Percentiles rank a stretch among this genome's conserved stretches.
phyloP scores from a whole-genome alignment of 352 stramenopile species.

The Phytopythium helicoides region DNA sequence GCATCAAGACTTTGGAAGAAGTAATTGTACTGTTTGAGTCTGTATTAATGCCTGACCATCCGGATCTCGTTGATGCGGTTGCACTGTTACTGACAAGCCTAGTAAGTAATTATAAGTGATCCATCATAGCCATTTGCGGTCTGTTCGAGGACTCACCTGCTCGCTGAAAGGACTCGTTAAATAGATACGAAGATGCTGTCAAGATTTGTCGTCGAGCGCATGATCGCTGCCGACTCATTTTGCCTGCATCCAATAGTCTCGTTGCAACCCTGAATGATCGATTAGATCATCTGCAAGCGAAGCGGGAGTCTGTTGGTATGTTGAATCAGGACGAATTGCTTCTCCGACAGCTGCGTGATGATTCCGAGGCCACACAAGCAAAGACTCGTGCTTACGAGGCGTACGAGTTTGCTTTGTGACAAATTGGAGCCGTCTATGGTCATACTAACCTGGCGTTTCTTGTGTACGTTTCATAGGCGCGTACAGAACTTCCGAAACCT shows the following conservation, averaged over 20 bases:
- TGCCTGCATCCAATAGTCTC: neutral
- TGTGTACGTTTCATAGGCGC: conserved; percentile 28
- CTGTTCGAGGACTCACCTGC: no score
- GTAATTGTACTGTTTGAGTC: conserved; percentile 33
- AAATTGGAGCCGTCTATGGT: no score
- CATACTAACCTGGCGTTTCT: no score
- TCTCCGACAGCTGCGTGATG: conserved; percentile 14
- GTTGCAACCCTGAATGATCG: neutral
- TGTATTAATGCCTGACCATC: conserved; percentile 33
- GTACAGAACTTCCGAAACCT: conserved; percentile 30
- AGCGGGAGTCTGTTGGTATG: conserved; percentile 34
- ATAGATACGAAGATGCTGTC: no score
- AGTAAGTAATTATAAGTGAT: conserved; percentile 17
- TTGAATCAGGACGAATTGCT: conserved; percentile 26
- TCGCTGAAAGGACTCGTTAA: no score
- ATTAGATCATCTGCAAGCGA: conserved; percentile 34
- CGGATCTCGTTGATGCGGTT: conserved; percentile 36
- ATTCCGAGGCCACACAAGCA: conserved; percentile 16
- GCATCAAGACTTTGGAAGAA: conserved; percentile 21
- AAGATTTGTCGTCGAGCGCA: no score
- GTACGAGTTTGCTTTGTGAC: no score
- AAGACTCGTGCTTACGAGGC: conserved; percentile 25
- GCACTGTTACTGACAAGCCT: conserved; percentile 40
- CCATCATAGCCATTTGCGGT: no score
- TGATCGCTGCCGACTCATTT: neutral